Conservation (phyloP, 139 green algal species). For the Protoeuglena noctilucae region DNA sequence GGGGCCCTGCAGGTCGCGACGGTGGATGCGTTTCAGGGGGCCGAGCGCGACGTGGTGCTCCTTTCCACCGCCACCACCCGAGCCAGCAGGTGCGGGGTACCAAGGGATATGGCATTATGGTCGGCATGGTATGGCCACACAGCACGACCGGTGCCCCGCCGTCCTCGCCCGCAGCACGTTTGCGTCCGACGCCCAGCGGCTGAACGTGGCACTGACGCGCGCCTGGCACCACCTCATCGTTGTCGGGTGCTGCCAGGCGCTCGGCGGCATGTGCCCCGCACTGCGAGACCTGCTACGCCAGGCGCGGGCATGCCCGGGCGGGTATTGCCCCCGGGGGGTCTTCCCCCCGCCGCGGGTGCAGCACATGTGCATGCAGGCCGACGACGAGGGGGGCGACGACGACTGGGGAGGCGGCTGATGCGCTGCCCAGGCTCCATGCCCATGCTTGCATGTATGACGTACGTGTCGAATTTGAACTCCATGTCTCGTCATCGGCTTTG, state of each 20-base stretch:
- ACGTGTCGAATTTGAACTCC: too few species aligned
- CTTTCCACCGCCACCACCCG: slow-evolving; percentile 46
- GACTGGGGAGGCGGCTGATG: not conserved
- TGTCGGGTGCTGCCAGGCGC: slow-evolving; percentile 21
- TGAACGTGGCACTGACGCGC: slow-evolving; percentile 68
- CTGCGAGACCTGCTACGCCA: not conserved
- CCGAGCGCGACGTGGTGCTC: slow-evolving; percentile 62
- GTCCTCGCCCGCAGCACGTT: slow-evolving; percentile 12
- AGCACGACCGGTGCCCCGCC: too few species aligned
- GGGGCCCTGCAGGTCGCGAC: slow-evolving; percentile 34
- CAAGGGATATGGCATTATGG: too few species aligned
- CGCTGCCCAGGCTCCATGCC: too few species aligned
- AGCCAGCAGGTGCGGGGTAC: not conserved
- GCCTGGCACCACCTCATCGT: slow-evolving; percentile 44
- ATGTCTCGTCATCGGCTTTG: too few species aligned
- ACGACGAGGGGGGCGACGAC: not conserved
- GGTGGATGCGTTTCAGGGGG: slow-evolving; percentile 71
- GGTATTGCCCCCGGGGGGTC: not conserved
- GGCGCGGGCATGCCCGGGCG: too few species aligned
- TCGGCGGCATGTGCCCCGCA: slow-evolving; percentile 7
- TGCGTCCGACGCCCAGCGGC: slow-evolving; percentile 22
- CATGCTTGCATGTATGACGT: too few species aligned
- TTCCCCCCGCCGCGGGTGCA: not conserved
- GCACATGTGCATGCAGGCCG: too few species aligned
- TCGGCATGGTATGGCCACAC: too few species aligned